These are phyloP conservation scores for Verticillium nonalfalfae DNA, from an alignment of 2,329 filamentous ascomycete genomes.

Conservation along the genomic window DNA sequence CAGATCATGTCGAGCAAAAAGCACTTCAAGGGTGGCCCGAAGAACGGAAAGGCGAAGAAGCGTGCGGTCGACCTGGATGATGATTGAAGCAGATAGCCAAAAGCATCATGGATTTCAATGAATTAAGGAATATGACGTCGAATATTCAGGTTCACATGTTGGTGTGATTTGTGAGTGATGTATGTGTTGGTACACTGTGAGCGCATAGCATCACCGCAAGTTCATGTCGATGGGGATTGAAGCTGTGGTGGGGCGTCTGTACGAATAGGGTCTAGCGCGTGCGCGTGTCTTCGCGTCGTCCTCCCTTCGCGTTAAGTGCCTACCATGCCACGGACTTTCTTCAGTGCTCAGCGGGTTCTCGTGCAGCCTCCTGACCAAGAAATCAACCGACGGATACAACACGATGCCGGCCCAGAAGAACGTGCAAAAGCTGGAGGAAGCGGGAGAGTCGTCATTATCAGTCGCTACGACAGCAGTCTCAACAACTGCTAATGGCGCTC, in stretches of 20 bases:
- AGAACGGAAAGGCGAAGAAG: conserved; percentile 49
- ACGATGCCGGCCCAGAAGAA: conserved; percentile 31
- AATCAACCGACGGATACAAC: background rate
- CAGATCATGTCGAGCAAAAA: conserved; percentile 69
- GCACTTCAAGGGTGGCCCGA: conserved; percentile 80
- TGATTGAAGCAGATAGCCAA: conserved; percentile 11
- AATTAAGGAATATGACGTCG: background rate
- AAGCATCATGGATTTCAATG: background rate
- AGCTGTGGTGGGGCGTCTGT: background rate
- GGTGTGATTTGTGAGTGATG: background rate
- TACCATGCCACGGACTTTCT: background rate
- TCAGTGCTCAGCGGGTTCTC: background rate
- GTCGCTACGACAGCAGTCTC: conserved; percentile 51
- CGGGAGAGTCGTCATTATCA: conserved; percentile 55
- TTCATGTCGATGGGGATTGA: background rate
- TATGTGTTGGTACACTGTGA: background rate
- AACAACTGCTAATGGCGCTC: conserved; percentile 39
- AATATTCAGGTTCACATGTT: background rate
- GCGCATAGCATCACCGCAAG: background rate
- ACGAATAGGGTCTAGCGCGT: conserved; percentile 1
- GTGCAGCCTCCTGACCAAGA: background rate
- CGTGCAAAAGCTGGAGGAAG: conserved; percentile 41
- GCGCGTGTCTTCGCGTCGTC: conserved; percentile 8
- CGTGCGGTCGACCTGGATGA: conserved; percentile 32
- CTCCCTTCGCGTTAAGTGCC: conserved; percentile 11